Evolutionary conservation across 129 eudicot genomes (phyloP).

Genomic region (Pittosporum tobira): DNA sequence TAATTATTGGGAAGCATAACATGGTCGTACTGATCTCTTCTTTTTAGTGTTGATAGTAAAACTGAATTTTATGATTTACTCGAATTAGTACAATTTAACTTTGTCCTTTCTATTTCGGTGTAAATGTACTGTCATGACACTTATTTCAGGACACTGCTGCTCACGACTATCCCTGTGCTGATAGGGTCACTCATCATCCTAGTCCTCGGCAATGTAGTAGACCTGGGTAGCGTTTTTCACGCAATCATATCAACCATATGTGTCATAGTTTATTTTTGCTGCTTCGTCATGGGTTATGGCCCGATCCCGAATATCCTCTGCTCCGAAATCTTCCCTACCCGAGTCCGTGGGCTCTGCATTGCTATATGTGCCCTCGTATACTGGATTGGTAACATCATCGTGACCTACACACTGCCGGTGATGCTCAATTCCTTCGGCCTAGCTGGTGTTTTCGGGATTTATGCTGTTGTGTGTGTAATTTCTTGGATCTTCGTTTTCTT

Average conservation of each 20-base stretch:
- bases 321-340: conserved; percentile 63
- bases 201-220: conserved; percentile 31
- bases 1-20: background rate
- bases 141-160: conserved; percentile 51
- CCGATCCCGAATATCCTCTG: conserved; percentile 71
- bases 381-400: conserved; percentile 76
- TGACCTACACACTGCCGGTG: conserved; percentile 59
- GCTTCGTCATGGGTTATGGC: conserved; percentile 68
- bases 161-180: conserved; percentile 53
- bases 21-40: background rate
- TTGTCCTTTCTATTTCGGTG: background rate
- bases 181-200: conserved; percentile 50
- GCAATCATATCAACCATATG: conserved; percentile 56
- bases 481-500: conserved; percentile 59
- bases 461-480: conserved; percentile 48
- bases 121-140: background rate
- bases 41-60: background rate
- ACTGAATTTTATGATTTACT: background rate
- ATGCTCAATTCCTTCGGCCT: conserved; percentile 58
- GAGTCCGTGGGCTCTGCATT: conserved; percentile 75
- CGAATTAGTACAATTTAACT: background rate
- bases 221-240: conserved; percentile 41
- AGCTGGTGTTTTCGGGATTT: conserved; percentile 55
- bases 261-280: conserved; percentile 56
- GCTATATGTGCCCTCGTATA: conserved; percentile 64